Evolutionary conservation across 345 rosid species (phyloP), one percentile per base, ranked within the genome.

Genomic region (Aquilaria sinensis): DNA sequence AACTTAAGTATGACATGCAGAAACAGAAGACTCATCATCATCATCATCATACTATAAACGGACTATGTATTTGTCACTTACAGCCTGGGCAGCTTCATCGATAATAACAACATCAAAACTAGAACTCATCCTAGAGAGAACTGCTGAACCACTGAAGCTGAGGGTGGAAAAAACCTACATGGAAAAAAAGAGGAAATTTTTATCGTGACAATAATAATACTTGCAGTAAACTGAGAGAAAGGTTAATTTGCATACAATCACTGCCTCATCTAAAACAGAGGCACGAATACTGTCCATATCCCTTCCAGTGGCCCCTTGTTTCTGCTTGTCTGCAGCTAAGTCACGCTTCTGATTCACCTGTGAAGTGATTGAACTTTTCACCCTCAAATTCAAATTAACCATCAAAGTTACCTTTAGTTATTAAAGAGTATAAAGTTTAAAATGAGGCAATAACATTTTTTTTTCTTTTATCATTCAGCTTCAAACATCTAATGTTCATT

Each of bases 41-140:
- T 23, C 23, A 23, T 23, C 23, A 23, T 23, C 23, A 23, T 23
- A 23, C 23, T 23, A 23, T 23, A 23, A 23, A 23, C 23, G 23
- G 23, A 23, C 23, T 23, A 23, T 23, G 23, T 60, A 29, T 23
- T 9, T 58, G 58, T 60, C 66, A 67, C 95, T 83, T 77, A 90
- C 99, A 73, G 99, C 99, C 81, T 90, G 97, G 66, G 99, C 99
- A 68, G 99, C 99, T 81, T 94, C 99, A 71, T 94, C 99, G 37
- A 94, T 85, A 60, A 94, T 90, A 66, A 90, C 99, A 34, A 94
- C 89, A 88, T 94, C 99, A 58, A 90, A 94, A 75, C 86, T 80
- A 59, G 81, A 86, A 60, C 51, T 86, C 62, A 75, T 63, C 76
- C 85, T 90, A 60, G 85, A 70, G 61, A 94, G 83, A 66, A 88